Base-by-base conservation (phyloP, 1,284 basidiomycete genomes). In the Phlebopus sp. region DNA sequence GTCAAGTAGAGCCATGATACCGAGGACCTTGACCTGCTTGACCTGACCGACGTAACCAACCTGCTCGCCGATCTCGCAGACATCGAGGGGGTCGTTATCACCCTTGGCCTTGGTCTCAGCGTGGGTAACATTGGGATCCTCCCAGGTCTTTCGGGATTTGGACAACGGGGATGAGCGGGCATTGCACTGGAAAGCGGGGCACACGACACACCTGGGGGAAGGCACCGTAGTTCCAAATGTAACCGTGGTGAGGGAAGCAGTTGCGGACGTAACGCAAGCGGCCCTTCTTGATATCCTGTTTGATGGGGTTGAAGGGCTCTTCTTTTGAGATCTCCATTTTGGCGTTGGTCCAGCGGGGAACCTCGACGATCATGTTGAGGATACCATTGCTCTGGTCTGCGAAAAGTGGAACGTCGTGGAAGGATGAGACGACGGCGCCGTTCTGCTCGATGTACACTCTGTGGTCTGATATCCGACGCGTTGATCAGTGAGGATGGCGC, bases 1-100 rank as follows among this genome's bases (percentile, higher is more conserved):
- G 66, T 97, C 94, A 59, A 97, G 85, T 50, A 99, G 81, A 46
- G 97, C 97, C 96, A 99, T 99, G 80, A 99, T 97, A 59, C 97
- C 97, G 66, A 99, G 92, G 55, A 99, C 92, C 79, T 99, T 99
- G 83, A 99, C 97, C 74, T 99, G 97, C 79, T 99, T 99, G 72
- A 99, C 84, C 74, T 99, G 96, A 54, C 97, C 97, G 55, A 88
- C 84, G 73, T 96, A 94, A 57, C 95, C 97, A 62, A 99, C 92
- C 69, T 96, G 92, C 74, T 99, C 97, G 55, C 97, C 97, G 66
- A 99, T 99, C 77, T 99, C 97, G 74, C 97, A 98, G 55, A 99
- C 96, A 73, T 99, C 97, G 59, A 99, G 87, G 55, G 97, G 97
- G 76, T 99, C 97, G 67, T 99, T 97, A 79, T 99, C 97, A 53